Evolutionary conservation across 768 basidiomycete species (phyloP), one percentile per base, ranked within the genome.

Genomic region (Mrakia gelida): DNA sequence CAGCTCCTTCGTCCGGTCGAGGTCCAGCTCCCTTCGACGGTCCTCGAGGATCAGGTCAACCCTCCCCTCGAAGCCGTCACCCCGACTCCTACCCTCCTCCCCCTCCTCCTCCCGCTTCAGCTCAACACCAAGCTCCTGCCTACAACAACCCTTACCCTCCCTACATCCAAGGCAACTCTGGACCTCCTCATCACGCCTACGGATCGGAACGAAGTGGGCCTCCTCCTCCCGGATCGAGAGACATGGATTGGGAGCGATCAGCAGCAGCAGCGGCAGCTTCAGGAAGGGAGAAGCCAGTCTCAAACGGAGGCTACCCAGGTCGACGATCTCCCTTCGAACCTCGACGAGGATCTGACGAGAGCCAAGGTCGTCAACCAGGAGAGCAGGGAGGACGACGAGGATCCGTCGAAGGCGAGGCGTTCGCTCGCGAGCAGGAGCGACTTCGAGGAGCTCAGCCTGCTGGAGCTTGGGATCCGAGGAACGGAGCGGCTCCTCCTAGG

Each of bases 131-230:
- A 61, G 59, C 65, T 34, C 52, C 65, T 3, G 15, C 77, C 4
- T 78, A 78, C 72, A 78, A 52, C 65, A 78, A 78, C 77, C 77
- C 77, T 6, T 78, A 78, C 67, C 77, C 73, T 21, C 77, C 77
- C 30, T 78, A 78, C 72, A 78, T 73, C 13, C 72, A 73, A 38
- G 49, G 49, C 9, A 54, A 52, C 54, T 13, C n/a, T 7, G 72
- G 49, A 52, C 49, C 49, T 56, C 21, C 52, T 11, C 52, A 73
- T 23, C 72, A 73, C 56, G 49, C 54, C 30, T 73, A 73, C 56
- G 34, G 49, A 11, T n/a, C n/a, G 15, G 72, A 73, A 21, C 49
- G 72, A 59, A 54, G 72, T 4, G 68, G 34, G 2, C 34, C 54
- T 71, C 68, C 45, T 49, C 52, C 72, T 18, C 41, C 73, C 26